Evolutionary conservation across 306 rosid species (phyloP), one percentile per base, ranked within the genome.

Genomic region (Cicer judaicum): DNA sequence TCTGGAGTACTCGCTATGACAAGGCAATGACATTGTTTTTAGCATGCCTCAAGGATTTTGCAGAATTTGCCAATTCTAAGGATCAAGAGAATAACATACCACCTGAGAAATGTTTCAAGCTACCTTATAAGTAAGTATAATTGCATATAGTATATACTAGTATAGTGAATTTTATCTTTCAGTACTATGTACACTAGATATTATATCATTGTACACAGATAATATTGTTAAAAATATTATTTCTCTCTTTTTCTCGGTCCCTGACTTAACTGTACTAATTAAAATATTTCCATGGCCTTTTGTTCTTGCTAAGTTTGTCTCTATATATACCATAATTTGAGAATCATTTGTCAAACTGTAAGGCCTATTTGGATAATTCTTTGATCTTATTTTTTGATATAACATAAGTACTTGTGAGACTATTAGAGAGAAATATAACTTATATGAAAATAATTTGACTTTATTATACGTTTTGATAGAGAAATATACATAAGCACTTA

Each of bases 1-100:
- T 92, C 77, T 94, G 99, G 99, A 91, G 99, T 80, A 92, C 96
- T 59, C 93, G 97, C 42, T 94, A 91, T 80, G 99, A 94, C 92
- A 92, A 80, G 86, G 97, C 97, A 85, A 92, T 92, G 99, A 85
- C 96, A 9, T 83, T 88, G 76, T 94, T 81, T 85, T 84, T 90
- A 84, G 86, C 94, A 57, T 94, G 96, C 83, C 95, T 91, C 43
- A 94, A 92, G 85, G 96, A 92, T 78, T 94, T 94, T 82, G 91
- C 96, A 7, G 99, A 94, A 79, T 91, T 88, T 85, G 96, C 97
- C 43, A 84, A 90, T 48, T 90, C 90, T 47, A 90, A 85, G 87
- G 99, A 94, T 82, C 89, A 83, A 84, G 97, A 94, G 83, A 94
- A 94, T 84, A 92, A 88, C 80, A 94, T 92, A 78, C 97, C 95